A percentile compares a stretch with the other conserved stretches of the same genome.
phyloP scores from a whole-genome alignment of 176 grass and related monocot species.

The Carex cristatella region DNA sequence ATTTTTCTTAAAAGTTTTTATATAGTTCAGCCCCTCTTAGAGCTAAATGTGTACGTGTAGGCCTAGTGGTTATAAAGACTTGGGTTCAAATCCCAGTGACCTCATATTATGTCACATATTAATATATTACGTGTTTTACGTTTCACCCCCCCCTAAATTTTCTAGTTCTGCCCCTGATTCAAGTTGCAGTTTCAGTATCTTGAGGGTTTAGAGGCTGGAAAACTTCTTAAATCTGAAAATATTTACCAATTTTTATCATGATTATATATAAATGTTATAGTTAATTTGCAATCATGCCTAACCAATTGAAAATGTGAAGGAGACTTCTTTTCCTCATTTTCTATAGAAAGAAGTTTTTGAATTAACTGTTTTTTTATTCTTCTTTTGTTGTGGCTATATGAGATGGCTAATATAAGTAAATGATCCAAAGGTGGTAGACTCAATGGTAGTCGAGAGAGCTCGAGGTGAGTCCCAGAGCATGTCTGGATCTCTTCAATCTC shows the following conservation, averaged over 20 bases:
- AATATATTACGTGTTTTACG: no score
- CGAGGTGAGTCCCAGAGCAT: conserved; percentile 89
- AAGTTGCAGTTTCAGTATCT: neutral
- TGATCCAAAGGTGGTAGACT: conserved; percentile 76
- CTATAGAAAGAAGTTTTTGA: neutral
- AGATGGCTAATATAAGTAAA: conserved; percentile 19
- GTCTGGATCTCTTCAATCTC: conserved; percentile 91
- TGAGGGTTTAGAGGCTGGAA: neutral
- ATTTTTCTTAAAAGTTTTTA: no score
- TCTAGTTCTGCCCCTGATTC: neutral
- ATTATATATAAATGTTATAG: neutral
- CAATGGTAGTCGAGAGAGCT: conserved; percentile 97
- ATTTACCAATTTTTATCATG: neutral
- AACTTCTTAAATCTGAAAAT: neutral
- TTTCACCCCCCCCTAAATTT: no score
- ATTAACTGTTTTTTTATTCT: neutral
- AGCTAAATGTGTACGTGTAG: no score
- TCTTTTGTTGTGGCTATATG: neutral
- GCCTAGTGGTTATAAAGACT: no score
- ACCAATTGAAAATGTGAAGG: neutral
- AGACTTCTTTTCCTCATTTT: neutral
- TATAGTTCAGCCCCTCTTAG: no score
- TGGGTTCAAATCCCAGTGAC: no score
- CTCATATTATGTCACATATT: no score
- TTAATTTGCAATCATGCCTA: neutral